Percentiles rank a stretch among this genome's conserved stretches.
phyloP scores from a whole-genome alignment of 2,329 filamentous ascomycete species.

The Celoporthe dispersa region DNA sequence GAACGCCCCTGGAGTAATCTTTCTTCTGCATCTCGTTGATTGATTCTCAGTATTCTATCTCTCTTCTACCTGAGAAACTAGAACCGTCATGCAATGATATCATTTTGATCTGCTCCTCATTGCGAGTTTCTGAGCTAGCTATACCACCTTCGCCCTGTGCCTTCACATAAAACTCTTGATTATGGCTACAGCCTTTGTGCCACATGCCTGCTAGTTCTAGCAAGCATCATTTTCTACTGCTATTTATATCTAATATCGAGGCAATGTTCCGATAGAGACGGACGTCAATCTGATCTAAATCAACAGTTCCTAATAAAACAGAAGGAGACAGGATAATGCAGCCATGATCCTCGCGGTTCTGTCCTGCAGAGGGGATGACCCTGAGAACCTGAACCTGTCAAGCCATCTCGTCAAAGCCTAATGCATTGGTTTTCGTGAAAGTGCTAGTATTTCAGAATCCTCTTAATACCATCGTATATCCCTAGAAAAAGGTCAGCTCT shows the following conservation, averaged over 20 bases:
- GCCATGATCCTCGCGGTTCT: neutral
- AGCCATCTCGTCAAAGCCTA: neutral
- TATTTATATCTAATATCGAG: neutral
- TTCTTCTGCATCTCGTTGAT: neutral
- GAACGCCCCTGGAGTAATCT: neutral
- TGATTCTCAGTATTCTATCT: neutral
- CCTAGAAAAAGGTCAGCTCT: slow-evolving; percentile 51
- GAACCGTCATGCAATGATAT: neutral
- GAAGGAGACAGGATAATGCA: neutral
- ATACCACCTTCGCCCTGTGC: neutral
- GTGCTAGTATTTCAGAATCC: slow-evolving; percentile 64
- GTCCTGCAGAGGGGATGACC: neutral
- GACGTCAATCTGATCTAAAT: neutral
- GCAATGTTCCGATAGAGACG: neutral
- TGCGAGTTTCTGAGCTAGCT: neutral
- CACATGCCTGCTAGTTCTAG: neutral
- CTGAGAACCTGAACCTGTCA: neutral
- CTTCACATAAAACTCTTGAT: neutral
- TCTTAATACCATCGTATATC: slow-evolving; percentile 73
- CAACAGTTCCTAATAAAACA: neutral
- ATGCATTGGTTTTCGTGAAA: neutral
- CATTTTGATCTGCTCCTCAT: neutral
- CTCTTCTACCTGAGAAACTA: neutral
- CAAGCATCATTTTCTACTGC: neutral
- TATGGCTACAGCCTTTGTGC: neutral